Conservation (phyloP, 2,329 filamentous ascomycete species). For the Claviceps pusilla region DNA sequence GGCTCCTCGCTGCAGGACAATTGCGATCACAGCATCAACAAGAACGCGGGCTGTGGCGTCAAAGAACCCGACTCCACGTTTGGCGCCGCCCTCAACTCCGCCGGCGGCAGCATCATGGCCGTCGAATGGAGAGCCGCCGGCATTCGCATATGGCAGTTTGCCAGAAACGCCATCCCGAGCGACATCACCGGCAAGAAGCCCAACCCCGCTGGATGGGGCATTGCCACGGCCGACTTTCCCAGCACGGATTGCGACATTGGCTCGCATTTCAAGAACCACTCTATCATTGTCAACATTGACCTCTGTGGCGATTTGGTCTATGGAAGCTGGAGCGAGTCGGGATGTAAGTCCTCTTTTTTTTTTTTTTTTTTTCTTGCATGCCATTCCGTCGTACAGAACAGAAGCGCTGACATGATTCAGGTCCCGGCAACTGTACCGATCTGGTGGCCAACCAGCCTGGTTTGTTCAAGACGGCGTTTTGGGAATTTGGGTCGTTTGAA, state of each 20-base stretch:
- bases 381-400: too few relatives aligned
- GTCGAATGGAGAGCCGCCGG: conserved; percentile 46
- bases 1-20: conserved; percentile 27
- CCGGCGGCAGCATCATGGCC: conserved; percentile 43
- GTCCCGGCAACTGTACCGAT: conserved; percentile 40
- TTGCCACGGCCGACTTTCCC: conserved; percentile 49
- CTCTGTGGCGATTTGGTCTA: conserved; percentile 44
- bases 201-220: conserved; percentile 47
- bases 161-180: conserved; percentile 28
- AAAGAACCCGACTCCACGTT: conserved; percentile 27
- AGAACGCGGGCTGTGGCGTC: conserved; percentile 45
- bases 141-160: conserved; percentile 50
- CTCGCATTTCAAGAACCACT: conserved; percentile 47
- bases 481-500: conserved; percentile 47
- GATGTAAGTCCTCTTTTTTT: conserved; percentile 18
- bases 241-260: conserved; percentile 44
- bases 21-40: conserved; percentile 36
- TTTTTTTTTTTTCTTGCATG: too few relatives aligned
- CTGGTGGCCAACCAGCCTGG: conserved; percentile 42
- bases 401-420: conserved; percentile 11
- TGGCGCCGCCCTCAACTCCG: conserved; percentile 36
- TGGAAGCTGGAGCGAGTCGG: conserved; percentile 29
- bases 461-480: conserved; percentile 45
- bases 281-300: conserved; percentile 52
- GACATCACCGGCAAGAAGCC: conserved; percentile 39